Evolutionary conservation across 352 stramenopile species (phyloP).

Genomic region (Paralagenidium karlingii): DNA sequence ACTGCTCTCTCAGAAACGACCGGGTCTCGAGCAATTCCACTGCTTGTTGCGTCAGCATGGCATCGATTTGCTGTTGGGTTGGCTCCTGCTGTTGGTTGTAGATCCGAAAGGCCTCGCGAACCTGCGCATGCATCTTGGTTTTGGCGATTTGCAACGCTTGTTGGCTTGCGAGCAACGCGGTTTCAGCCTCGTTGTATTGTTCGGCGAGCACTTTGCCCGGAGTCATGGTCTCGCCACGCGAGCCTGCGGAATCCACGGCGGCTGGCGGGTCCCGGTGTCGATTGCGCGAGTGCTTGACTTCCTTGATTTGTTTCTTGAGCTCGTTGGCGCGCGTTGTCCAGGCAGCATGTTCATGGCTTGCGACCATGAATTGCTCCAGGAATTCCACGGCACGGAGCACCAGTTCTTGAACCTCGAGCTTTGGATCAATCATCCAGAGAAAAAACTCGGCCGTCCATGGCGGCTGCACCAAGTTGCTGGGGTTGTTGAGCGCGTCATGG

Average conservation of each 20-base stretch:
- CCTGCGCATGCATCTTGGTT: constrained; percentile 8
- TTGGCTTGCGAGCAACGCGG: constrained; percentile 13
- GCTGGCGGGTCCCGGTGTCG: no score
- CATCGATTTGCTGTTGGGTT: constrained; percentile 11
- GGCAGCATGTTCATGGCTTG: constrained; percentile 18
- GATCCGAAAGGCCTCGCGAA: no score
- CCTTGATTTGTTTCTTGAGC: constrained; percentile 39
- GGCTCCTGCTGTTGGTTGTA: no score
- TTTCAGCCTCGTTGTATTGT: constrained; percentile 31
- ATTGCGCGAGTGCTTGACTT: constrained; percentile 27
- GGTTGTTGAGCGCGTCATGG: constrained; percentile 1
- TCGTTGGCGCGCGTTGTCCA: constrained; percentile 23
- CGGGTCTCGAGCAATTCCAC: constrained; percentile 13
- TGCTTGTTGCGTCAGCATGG: constrained; percentile 15
- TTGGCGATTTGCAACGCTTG: constrained; percentile 29
- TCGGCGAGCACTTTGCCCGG: constrained; percentile 35
- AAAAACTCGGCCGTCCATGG: constrained; percentile 65
- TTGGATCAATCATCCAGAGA: constrained; percentile 31
- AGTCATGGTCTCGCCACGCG: constrained; percentile 9
- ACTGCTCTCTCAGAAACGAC: constrained; percentile 16
- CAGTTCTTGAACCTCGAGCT: constrained; percentile 39
- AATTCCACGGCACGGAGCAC: constrained; percentile 20
- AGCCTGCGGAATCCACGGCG: constrained; percentile 5
- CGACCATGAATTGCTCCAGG: constrained; percentile 19
- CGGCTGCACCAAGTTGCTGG: constrained; percentile 22